Conservation (phyloP, 768 basidiomycete species). For the Chlorophyllum brunneum region DNA sequence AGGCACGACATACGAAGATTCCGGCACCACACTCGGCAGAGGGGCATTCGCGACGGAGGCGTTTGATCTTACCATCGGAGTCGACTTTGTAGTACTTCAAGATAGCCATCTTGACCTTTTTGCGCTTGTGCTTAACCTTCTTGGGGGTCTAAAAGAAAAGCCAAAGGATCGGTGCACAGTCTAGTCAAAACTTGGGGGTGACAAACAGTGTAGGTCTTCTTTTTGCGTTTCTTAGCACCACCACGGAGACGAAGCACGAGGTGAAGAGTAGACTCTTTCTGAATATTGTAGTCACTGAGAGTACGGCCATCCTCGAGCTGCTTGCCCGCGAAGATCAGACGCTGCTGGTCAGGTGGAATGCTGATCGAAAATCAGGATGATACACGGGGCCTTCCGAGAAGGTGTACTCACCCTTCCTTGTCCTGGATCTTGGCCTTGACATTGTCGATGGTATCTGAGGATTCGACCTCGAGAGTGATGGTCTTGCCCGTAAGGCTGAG, state of each 20-base stretch:
- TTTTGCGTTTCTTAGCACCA: slow-evolving; percentile 99
- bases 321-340: slow-evolving; percentile 98
- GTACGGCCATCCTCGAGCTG: slow-evolving; percentile 99
- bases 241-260: slow-evolving; percentile 96
- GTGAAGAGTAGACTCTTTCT: slow-evolving; percentile 99
- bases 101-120: slow-evolving; percentile 99
- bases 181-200: background rate
- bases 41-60: slow-evolving; percentile 95
- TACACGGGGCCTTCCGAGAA: background rate
- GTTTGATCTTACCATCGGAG: slow-evolving; percentile 99
- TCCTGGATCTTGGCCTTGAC: slow-evolving; percentile 98
- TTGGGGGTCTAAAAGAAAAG: slow-evolving; percentile 71
- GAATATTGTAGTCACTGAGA: slow-evolving; percentile 94
- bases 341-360: slow-evolving; percentile 93
- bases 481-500: slow-evolving; percentile 96
- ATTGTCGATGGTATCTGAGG: slow-evolving; percentile 96
- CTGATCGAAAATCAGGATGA: slow-evolving; percentile 29
- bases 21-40: slow-evolving; percentile 80
- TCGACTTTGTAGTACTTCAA: slow-evolving; percentile 99
- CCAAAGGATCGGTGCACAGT: background rate
- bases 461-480: slow-evolving; percentile 97
- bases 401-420: slow-evolving; percentile 81
- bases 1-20: slow-evolving; percentile 62
- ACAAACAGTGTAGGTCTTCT: slow-evolving; percentile 97
- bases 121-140: slow-evolving; percentile 99